Evolutionary conservation across 1,284 basidiomycete genomes (phyloP), one percentile per base, ranked within the genome.

Genomic region (Takashimella koratensis): DNA sequence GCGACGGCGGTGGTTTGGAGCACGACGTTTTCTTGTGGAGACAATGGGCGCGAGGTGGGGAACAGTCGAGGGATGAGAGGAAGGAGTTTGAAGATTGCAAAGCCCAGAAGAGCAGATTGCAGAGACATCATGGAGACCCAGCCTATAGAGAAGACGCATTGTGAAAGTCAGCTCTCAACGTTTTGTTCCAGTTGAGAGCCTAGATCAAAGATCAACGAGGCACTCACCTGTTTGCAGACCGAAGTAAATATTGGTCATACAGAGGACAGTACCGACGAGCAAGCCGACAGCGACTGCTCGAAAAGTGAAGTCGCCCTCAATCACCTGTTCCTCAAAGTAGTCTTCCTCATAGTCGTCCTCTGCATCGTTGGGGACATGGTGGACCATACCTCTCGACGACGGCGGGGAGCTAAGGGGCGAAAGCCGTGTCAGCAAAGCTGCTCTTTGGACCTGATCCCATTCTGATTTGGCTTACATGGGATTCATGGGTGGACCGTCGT

Each of bases 1-100:
- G 94, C 92, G 2, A 94, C 93, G 0, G 95, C 92, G 0, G 91
- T 95, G 0, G 94, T 96, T 73, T 98, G 95, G 5, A 97, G 81
- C 0, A 98, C 87, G 26, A 95, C 87, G 60, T 95, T 90, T 71
- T 96, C 91, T 73, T 92, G 88, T 0, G 90, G 84, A 10, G 86
- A 86, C 26, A 97, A 82, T 0, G 88, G 68, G 10, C 59, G 56
- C 44, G 53, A 45, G 4, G 40, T 23, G 0, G 58, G 64, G 53
- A 77, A 71, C 23, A 75, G 60, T 11, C 56, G 79, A 1, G 84
- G 84, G 16, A 88, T 79, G 20, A 63, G 46, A 1, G 75, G 76
- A 56, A 88, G 76, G 50, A 86, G 79, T 54, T 77, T 76, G 57
- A 93, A 93, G 51, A 96, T 74, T 2, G 93, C 84, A 73, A 88